phyloP scores from a whole-genome alignment of 192 early-diverging fungal genomes.

The Backusella macrospora region DNA sequence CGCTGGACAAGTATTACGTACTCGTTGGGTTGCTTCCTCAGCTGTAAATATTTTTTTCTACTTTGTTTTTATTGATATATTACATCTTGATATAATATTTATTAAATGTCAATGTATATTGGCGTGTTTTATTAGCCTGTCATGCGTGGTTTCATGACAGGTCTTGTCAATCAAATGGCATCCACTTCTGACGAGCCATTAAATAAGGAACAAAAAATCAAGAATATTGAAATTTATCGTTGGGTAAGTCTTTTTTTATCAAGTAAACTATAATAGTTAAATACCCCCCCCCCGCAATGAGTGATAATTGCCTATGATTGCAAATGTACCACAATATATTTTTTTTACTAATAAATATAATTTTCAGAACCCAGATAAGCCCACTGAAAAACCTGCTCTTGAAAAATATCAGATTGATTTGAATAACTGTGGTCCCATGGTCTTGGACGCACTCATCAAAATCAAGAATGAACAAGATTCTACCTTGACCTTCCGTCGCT shows the following conservation, averaged over 20 bases:
- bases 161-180: conserved; percentile 5
- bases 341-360: not conserved
- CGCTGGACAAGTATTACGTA: not conserved
- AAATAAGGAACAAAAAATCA: conserved; percentile 64
- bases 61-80: not conserved
- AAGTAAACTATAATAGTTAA: too few species aligned
- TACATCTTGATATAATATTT: too few species aligned
- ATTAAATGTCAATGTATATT: not conserved
- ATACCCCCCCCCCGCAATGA: not conserved
- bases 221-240: conserved; percentile 95
- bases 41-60: not conserved
- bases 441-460: conserved; percentile 93
- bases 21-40: conserved; percentile 1
- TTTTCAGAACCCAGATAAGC: conserved; percentile 82
- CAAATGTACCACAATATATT: conserved; percentile 9
- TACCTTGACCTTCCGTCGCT: conserved; percentile 93
- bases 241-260: conserved; percentile 64
- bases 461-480: conserved; percentile 97
- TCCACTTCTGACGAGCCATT: conserved; percentile 11
- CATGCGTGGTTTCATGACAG: not conserved
- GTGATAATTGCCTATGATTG: not conserved
- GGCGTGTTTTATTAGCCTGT: not conserved
- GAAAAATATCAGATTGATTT: conserved; percentile 90
- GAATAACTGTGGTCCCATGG: conserved; percentile 94
- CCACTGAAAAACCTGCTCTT: conserved; percentile 85